These are phyloP conservation scores for Caryopteris hybrid DNA, from an alignment of 305 asterid species.

Conservation along the genomic window DNA sequence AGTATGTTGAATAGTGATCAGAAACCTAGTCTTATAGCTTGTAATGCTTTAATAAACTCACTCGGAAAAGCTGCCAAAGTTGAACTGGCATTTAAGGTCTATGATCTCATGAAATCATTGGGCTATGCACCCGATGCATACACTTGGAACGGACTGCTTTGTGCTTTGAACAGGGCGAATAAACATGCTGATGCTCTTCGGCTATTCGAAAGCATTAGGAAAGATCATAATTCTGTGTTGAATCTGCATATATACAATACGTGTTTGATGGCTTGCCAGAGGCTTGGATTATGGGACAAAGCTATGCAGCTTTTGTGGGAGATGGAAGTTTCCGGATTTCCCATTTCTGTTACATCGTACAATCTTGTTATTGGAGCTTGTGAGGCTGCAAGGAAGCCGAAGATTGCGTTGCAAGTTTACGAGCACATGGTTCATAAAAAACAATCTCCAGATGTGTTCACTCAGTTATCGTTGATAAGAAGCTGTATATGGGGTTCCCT, in stretches of 20 bases:
- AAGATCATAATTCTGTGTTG: slow-evolving; percentile 29
- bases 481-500: slow-evolving; percentile 85
- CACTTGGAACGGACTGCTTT: slow-evolving; percentile 83
- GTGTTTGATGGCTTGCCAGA: slow-evolving; percentile 67
- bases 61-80: slow-evolving; percentile 72
- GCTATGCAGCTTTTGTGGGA: slow-evolving; percentile 76
- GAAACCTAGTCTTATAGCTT: slow-evolving; percentile 63
- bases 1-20: slow-evolving; percentile 43
- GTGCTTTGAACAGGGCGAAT: slow-evolving; percentile 66
- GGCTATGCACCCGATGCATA: slow-evolving; percentile 74
- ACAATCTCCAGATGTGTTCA: slow-evolving; percentile 64
- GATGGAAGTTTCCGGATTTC: slow-evolving; percentile 63
- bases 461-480: slow-evolving; percentile 62
- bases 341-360: slow-evolving; percentile 58
- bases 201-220: slow-evolving; percentile 58
- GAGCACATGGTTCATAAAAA: slow-evolving; percentile 61
- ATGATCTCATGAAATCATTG: slow-evolving; percentile 48
- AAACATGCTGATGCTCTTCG: slow-evolving; percentile 55
- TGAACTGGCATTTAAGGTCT: slow-evolving; percentile 65
- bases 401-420: slow-evolving; percentile 73
- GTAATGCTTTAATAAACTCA: slow-evolving; percentile 69
- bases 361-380: slow-evolving; percentile 92
- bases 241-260: slow-evolving; percentile 67
- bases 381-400: slow-evolving; percentile 75
- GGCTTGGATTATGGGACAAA: slow-evolving; percentile 76